Conservation (phyloP, 2,329 filamentous ascomycete genomes). For the Pseudopyricularia javanii region DNA sequence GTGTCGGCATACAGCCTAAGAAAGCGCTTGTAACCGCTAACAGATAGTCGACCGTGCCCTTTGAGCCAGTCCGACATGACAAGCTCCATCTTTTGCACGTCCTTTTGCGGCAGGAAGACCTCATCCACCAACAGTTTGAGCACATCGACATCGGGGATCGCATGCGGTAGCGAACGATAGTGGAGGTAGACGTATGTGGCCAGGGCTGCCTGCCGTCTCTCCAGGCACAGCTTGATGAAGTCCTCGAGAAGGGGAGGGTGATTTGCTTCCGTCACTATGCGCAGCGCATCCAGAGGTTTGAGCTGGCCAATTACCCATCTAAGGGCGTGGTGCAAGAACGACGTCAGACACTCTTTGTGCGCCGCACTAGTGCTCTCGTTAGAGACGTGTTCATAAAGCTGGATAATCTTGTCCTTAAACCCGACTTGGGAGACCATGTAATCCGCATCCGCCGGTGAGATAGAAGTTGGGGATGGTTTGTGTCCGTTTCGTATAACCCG, state of each 20-base stretch:
- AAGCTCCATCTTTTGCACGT: slow-evolving; percentile 26
- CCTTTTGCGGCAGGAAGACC: slow-evolving; percentile 22
- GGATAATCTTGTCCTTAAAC: not conserved
- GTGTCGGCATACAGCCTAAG: slow-evolving; percentile 33
- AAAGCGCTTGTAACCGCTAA: slow-evolving; percentile 33
- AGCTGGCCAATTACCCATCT: slow-evolving; percentile 3
- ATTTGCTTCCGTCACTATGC: slow-evolving; percentile 26
- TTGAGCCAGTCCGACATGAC: slow-evolving; percentile 36
- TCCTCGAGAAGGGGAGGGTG: slow-evolving; percentile 28
- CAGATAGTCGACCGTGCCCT: slow-evolving; percentile 24
- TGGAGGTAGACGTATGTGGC: slow-evolving; percentile 29
- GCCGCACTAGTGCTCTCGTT: not conserved
- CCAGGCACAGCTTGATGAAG: slow-evolving; percentile 23
- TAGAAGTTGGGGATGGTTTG: not conserved
- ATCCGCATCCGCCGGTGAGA: not conserved
- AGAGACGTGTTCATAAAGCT: not conserved
- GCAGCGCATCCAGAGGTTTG: slow-evolving; percentile 12
- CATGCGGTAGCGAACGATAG: slow-evolving; percentile 29
- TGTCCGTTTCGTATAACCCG: not conserved
- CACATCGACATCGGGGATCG: slow-evolving; percentile 22
- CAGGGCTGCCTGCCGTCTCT: slow-evolving; percentile 15
- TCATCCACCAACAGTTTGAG: slow-evolving; percentile 31
- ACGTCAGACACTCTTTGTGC: not conserved
- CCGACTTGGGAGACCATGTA: not conserved
- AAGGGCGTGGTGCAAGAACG: not conserved